Conservation (phyloP, 331 rosid species). For the Malus hybrid region DNA sequence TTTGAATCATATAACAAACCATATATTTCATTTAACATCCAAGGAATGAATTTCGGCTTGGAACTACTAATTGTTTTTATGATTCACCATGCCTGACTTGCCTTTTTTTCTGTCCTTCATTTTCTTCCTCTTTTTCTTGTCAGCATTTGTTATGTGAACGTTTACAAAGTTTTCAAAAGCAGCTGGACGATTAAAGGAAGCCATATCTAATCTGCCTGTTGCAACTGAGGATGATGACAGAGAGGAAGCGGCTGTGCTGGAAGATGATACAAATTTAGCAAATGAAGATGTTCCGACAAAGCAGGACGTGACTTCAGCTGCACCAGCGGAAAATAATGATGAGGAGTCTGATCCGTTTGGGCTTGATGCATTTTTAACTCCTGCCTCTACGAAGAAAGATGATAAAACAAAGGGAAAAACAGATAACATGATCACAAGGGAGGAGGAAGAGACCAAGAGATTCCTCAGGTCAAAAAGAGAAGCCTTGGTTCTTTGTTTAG, state of each 20-base stretch:
- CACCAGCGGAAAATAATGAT: conserved; percentile 23
- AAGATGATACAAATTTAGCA: conserved; percentile 19
- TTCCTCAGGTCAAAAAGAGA: conserved; percentile 67
- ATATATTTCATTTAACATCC: neutral
- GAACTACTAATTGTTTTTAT: neutral
- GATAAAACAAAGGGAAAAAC: conserved; percentile 52
- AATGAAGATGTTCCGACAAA: conserved; percentile 28
- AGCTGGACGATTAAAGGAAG: conserved; percentile 68
- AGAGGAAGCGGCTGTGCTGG: conserved; percentile 61
- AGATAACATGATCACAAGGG: conserved; percentile 41
- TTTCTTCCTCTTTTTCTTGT: neutral
- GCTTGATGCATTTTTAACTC: conserved; percentile 44
- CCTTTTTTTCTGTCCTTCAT: neutral
- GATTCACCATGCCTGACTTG: conserved; percentile 2
- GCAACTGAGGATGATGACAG: conserved; percentile 68
- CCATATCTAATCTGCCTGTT: conserved; percentile 63
- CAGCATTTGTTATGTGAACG: conserved; percentile 14
- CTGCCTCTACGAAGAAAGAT: conserved; percentile 31
- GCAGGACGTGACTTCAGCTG: conserved; percentile 8
- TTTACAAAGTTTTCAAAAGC: conserved; percentile 68
- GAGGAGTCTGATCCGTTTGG: conserved; percentile 83
- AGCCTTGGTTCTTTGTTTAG: conserved; percentile 74
- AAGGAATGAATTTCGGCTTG: neutral
- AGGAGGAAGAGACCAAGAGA: conserved; percentile 57
- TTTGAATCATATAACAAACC: neutral